A percentile compares a stretch with the other conserved stretches of the same genome.
These are phyloP conservation scores for Colletotrichum trifolii DNA, from an alignment of 2,329 filamentous ascomycete species.

Conservation along the genomic window DNA sequence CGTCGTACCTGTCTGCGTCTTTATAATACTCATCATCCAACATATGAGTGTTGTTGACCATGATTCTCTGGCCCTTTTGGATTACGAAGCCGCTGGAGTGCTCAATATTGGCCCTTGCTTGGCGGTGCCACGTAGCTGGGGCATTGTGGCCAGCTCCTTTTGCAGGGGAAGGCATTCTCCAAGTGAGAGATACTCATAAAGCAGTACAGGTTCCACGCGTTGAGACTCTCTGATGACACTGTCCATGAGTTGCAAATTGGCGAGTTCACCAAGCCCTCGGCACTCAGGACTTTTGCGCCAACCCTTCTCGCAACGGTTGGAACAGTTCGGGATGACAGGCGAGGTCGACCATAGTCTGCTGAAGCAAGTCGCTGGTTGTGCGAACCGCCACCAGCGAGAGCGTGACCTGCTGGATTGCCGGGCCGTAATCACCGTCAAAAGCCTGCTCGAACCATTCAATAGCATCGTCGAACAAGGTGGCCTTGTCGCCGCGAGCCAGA, in stretches of 20 bases:
- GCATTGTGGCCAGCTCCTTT: too few relatives aligned
- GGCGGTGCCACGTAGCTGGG: neutral
- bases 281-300: slow-evolving; percentile 45
- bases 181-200: too few relatives aligned
- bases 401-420: slow-evolving; percentile 76
- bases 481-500: slow-evolving; percentile 17
- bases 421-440: slow-evolving; percentile 57
- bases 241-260: slow-evolving; percentile 53
- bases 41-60: neutral
- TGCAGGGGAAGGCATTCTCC: too few relatives aligned
- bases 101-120: neutral
- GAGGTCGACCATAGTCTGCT: slow-evolving; percentile 52
- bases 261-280: slow-evolving; percentile 51
- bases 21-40: neutral
- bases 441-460: slow-evolving; percentile 63
- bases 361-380: slow-evolving; percentile 50
- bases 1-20: too few relatives aligned
- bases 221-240: slow-evolving; percentile 54
- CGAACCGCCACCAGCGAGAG: slow-evolving; percentile 71
- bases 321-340: slow-evolving; percentile 51
- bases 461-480: slow-evolving; percentile 45
- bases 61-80: neutral
- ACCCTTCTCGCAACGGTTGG: slow-evolving; percentile 55
- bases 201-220: slow-evolving; percentile 34
- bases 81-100: neutral